Evolutionary conservation across 2,329 filamentous ascomycete species (phyloP).

Genomic region (Botrytis medusae): DNA sequence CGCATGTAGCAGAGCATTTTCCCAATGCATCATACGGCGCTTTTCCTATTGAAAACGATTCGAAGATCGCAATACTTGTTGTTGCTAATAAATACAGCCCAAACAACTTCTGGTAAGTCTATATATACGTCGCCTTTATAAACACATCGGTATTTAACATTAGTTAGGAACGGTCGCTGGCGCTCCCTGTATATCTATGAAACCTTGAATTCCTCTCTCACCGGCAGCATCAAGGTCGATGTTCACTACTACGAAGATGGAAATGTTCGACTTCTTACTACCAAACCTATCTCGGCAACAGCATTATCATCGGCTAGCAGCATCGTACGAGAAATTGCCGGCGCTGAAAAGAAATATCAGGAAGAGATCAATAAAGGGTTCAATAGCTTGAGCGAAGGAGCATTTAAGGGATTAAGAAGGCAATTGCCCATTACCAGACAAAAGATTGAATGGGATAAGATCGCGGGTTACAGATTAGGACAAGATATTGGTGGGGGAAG

Average conservation of each 20-base stretch:
- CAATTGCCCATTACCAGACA: slow-evolving; percentile 95
- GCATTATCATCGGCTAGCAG: slow-evolving; percentile 56
- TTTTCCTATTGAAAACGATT: slow-evolving; percentile 75
- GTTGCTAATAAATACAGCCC: slow-evolving; percentile 98
- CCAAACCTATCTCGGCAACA: slow-evolving; percentile 67
- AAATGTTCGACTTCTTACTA: slow-evolving; percentile 91
- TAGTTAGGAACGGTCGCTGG: slow-evolving; percentile 86
- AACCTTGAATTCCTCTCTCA: slow-evolving; percentile 65
- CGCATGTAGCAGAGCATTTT: slow-evolving; percentile 87
- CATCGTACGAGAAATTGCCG: slow-evolving; percentile 75
- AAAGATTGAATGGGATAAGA: slow-evolving; percentile 99
- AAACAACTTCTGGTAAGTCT: slow-evolving; percentile 85
- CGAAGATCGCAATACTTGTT: slow-evolving; percentile 74
- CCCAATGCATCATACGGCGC: slow-evolving; percentile 77
- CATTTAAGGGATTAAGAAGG: slow-evolving; percentile 88
- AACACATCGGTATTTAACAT: slow-evolving; percentile 17
- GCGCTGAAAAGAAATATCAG: slow-evolving; percentile 87
- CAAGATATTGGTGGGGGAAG: slow-evolving; percentile 75
- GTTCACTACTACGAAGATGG: slow-evolving; percentile 99
- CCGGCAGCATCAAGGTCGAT: slow-evolving; percentile 84
- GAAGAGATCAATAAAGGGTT: slow-evolving; percentile 94
- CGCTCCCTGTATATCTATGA: slow-evolving; percentile 81
- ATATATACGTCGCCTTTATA: neutral
- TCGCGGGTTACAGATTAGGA: slow-evolving; percentile 84
- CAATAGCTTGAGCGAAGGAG: slow-evolving; percentile 82